Base-by-base conservation (phyloP, 805 yeast species). In the Candida palmyrensis region DNA sequence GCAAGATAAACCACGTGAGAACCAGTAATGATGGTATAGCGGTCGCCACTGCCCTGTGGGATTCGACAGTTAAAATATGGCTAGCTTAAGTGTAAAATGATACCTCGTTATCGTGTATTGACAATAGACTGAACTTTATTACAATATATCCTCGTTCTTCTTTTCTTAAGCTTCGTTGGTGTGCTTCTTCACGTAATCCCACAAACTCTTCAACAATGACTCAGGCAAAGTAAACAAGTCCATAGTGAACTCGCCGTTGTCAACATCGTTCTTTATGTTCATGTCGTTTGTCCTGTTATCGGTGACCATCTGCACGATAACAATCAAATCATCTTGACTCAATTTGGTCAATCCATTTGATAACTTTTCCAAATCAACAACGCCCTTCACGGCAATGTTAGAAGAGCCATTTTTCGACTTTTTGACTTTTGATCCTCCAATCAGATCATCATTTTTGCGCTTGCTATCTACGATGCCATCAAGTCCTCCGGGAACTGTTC, bases 241-340 rank as follows among this genome's bases (percentile, higher is more conserved):
- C 85, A 90, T 86, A 35, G 95, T 87, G 58, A 92, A 90, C 66
- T 92, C 97, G 33, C 98, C 98, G 49, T 86, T 90, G 41, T 90
- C 97, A 32, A 86, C 88, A 51, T 90, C 95, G 57, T 92, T 90
- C 55, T 89, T 89, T 48, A 90, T 82, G 60, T 83, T 88, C 95
- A 90, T 90, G 30, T 90, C 97, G 28, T 86, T 77, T 4, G 97
- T 87, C 53, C 86, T 77, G 63, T 92, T 92, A 57, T 90, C 97
- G 27, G 95, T 88, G 25, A 90, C 92, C 96, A 90, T 89, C 62
- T 90, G 97, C 35, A 90, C 97, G 30, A 92, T 92, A 21, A 88
- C 94, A 32, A 92, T 76, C 45, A 90, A 69, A 59, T 92, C 97
- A 53, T 92, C 97, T 60, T 90, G 97, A 38, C 71, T 79, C 44